Base-by-base conservation (phyloP, 345 rosid species). In the Murraya paniculata region DNA sequence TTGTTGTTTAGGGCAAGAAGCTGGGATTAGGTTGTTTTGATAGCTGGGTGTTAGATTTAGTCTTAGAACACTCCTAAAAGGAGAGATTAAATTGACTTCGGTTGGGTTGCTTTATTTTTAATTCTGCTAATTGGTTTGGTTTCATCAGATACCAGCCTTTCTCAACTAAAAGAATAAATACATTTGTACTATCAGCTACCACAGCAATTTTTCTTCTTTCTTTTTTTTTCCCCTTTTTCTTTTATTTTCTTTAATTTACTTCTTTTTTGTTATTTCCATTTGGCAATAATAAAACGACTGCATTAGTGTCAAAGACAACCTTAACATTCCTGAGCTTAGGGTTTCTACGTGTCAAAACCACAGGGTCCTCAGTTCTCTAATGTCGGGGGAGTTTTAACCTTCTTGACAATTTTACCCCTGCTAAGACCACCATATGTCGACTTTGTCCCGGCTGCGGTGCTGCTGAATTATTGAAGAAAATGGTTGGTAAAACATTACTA, bases 1-100 rank as follows among this genome's bases (percentile, higher is more conserved):
- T 77, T 27, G 53, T 73, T 77, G 61, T 67, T 64, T 73, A 80
- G 86, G 86, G 81, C 76, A 83, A 73, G 70, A 74, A 73, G 67
- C 33, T 74, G 28, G 18, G 24, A 22, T 55, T 57, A 38, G 57
- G 16, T 6, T 22, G 13, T 31, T 60, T 58, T 72, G 75, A 61
- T 64, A 33, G 28, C 18, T 68, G 71, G 60, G 71, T 48, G 11
- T 66, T 68, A 30, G 71, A 9, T 50, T 65, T 25, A 27, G n/a
- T n/a, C 56, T 31, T 31, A 57, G 74, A 58, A 50, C 64, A 31
- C 19, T 62, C 55, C 36, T 16, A 25, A 14, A 36, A 16, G 68
- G 65, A 35, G 19, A 45, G 50, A 45, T 45, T 45, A 45, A 45
- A 3, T 45, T 9, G 25, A 59, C 14, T 59, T 25, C n/a, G 24